These are phyloP conservation scores for Symbiodinium pilosum DNA, from an alignment of 73 alveolate species.

Conservation along the genomic window DNA sequence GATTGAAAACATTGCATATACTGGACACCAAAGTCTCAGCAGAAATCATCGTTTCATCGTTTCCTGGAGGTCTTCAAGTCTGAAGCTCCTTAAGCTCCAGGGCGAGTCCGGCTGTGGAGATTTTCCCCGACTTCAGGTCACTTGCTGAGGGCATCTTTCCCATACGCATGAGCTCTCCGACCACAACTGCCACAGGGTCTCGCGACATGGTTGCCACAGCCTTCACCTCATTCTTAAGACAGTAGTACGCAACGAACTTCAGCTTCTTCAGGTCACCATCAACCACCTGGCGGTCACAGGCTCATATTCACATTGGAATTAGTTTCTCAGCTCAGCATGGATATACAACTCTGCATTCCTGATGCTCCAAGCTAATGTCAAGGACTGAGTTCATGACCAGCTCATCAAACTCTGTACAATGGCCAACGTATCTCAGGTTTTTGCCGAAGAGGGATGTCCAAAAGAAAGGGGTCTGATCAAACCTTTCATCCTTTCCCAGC, in stretches of 20 bases:
- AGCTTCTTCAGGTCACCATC: slow-evolving; percentile 25
- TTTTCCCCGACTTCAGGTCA: slow-evolving; percentile 15
- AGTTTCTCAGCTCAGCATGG: too few species aligned
- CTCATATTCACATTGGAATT: too few species aligned
- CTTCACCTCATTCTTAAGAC: slow-evolving; percentile 44
- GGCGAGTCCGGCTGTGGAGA: slow-evolving; percentile 16
- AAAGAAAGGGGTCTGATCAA: slow-evolving; percentile 96
- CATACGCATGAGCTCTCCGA: slow-evolving; percentile 33
- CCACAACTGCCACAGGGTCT: slow-evolving; percentile 39
- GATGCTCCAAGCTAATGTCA: too few species aligned
- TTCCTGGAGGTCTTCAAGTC: too few species aligned
- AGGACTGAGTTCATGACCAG: too few species aligned
- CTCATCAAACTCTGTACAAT: slow-evolving; percentile 93
- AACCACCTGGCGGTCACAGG: too few species aligned
- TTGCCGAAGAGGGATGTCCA: slow-evolving; percentile 96
- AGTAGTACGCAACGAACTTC: background rate
- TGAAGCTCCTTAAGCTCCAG: background rate
- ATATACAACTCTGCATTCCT: too few species aligned
- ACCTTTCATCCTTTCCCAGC: background rate
- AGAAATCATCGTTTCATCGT: too few species aligned
- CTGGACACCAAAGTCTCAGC: too few species aligned
- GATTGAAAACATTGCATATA: too few species aligned
- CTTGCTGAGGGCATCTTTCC: background rate
- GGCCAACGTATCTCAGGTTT: slow-evolving; percentile 95
- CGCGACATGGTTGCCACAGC: slow-evolving; percentile 33